Evolutionary conservation across 2,329 filamentous ascomycete species (phyloP).

Genomic region (Emericellopsis atlantica): DNA sequence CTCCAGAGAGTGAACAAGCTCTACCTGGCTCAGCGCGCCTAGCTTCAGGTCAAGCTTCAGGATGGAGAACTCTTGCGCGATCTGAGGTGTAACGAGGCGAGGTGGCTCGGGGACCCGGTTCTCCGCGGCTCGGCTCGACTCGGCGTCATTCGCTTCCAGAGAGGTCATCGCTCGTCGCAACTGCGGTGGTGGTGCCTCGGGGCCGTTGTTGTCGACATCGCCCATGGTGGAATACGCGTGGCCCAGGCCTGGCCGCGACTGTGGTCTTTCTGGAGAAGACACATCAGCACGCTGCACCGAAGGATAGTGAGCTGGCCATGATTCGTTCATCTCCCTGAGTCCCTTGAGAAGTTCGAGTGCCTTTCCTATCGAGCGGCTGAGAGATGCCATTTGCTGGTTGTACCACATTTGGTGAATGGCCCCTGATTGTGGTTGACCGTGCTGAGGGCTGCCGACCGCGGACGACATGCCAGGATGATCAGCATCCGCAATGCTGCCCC

Average conservation of each 20-base stretch:
- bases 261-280: constrained; percentile 14
- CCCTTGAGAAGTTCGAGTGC: constrained; percentile 11
- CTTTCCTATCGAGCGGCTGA: constrained; percentile 1
- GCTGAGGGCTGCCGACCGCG: constrained; percentile 24
- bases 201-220: constrained; percentile 20
- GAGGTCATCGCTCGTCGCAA: constrained; percentile 64
- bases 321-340: constrained; percentile 77
- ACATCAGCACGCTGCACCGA: constrained; percentile 56
- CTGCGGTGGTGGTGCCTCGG: constrained; percentile 27
- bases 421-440: constrained; percentile 47
- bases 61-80: constrained; percentile 91
- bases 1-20: constrained; percentile 88
- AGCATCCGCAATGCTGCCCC: constrained; percentile 62
- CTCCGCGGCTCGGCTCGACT: constrained; percentile 64
- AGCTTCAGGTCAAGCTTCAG: constrained; percentile 91
- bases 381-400: neutral
- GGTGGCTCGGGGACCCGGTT: constrained; percentile 54
- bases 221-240: constrained; percentile 50
- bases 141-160: constrained; percentile 40
- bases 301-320: constrained; percentile 93
- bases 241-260: constrained; percentile 1
- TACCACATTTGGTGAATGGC: constrained; percentile 49
- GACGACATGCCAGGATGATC: constrained; percentile 34
- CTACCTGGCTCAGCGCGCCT: constrained; percentile 57
- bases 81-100: constrained; percentile 77